A percentile compares a stretch with the other conserved stretches of the same genome.
phyloP scores from a whole-genome alignment of 805 yeast genomes.

The Saturnispora gosingensis region DNA sequence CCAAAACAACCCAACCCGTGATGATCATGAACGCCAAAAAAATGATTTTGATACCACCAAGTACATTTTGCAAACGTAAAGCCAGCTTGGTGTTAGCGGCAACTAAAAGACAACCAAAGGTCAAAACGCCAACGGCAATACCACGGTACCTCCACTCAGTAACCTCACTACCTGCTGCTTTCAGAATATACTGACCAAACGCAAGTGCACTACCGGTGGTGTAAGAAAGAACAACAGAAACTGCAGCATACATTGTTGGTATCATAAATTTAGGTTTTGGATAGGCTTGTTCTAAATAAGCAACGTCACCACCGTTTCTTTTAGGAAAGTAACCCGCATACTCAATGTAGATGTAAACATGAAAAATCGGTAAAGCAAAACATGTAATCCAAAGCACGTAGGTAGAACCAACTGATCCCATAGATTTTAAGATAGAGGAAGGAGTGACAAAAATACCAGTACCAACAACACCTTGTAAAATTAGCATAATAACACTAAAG shows the following conservation, averaged over 20 bases:
- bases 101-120: conserved; percentile 60
- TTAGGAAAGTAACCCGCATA: conserved; percentile 34
- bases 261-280: conserved; percentile 59
- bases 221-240: conserved; percentile 72
- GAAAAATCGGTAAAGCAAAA: conserved; percentile 31
- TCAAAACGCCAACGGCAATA: conserved; percentile 64
- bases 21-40: conserved; percentile 60
- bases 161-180: conserved; percentile 60
- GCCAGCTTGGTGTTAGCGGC: conserved; percentile 58
- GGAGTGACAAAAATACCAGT: conserved; percentile 73
- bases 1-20: conserved; percentile 81
- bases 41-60: conserved; percentile 65
- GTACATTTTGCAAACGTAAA: conserved; percentile 49
- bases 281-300: conserved; percentile 65
- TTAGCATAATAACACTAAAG: conserved; percentile 45
- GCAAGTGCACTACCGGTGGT: conserved; percentile 79
- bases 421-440: conserved; percentile 40
- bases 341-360: conserved; percentile 32
- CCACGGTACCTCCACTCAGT: conserved; percentile 73
- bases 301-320: no score
- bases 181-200: conserved; percentile 67
- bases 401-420: conserved; percentile 36
- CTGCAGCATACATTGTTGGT: conserved; percentile 58
- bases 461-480: conserved; percentile 63
- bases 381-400: conserved; percentile 36